Base-by-base conservation (phyloP, 441 rosid species). In the Erodium moschatum region DNA sequence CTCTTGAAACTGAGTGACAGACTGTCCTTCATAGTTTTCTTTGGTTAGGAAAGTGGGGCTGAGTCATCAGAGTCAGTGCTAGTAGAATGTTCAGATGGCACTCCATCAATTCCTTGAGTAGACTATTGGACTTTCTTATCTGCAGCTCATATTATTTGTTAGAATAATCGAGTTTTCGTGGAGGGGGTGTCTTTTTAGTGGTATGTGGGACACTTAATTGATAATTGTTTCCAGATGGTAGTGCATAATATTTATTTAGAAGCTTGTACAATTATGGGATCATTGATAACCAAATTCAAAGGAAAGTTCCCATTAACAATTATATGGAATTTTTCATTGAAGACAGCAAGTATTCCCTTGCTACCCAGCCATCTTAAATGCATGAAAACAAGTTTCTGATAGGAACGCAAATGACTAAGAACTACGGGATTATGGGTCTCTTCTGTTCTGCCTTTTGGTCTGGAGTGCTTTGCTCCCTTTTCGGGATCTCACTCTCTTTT, bases 51-150 rank as follows among this genome's bases (percentile, higher is more conserved):
- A 58, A 18, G 63, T 19, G 63, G 63, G 27, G 3, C 13, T 19
- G 63, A 19, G 63, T 20, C 4, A 58, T 58, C 63, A 58, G 27
- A 58, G 29, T 58, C 63, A 19, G 29, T 19, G 29, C 8, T 6
- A 1, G 5, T 58, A 58, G 12, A 19, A 58, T 18, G 63, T 19
- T 18, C 29, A 19, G 63, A 58, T 58, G 29, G 27, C 63, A 58
- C 63, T 58, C 63, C 19, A 13, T 58, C 27, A 58, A 58, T 24
- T 58, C 63, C 27, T 58, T 58, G 63, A 58, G 8, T 8, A 54
- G 29, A 58, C 63, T 58, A 4, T 20, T 19, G 27, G 63, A 19
- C 29, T 58, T 58, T 19, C 27, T 18, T 15, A 19, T 19, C 1
- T 58, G 19, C 27, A 18, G 63, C 13, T 20, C 11, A 4, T 1